Base-by-base conservation (phyloP, 306 rosid species). In the Vicia sativa region DNA sequence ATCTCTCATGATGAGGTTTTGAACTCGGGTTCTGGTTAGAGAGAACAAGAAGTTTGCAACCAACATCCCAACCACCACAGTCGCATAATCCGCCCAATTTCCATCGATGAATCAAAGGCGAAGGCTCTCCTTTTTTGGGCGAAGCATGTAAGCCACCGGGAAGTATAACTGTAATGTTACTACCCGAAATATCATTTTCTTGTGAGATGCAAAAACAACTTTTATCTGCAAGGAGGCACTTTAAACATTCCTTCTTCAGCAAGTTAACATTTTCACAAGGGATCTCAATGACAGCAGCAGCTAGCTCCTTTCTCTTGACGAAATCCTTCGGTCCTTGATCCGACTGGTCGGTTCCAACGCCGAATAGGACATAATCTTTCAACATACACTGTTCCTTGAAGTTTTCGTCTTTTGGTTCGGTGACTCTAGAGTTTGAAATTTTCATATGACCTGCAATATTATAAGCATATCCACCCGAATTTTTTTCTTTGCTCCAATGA, bases 31-130 rank as follows among this genome's bases (percentile, higher is more conserved):
- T 75, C 58, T 77, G 68, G 58, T 86, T 91, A 34, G 88, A 85
- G 49, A 93, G 88, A 72, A 90, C 86, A 50, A 65, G 87, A 59
- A 93, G 76, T 76, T 90, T 88, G 92, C 98, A 93, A 37, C 91
- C 98, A 65, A 86, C 75, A 70, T 93, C 98, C 98, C 97, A 93
- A 66, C 98, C 98, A 48, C 97, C 98, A 79, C 98, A 90, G 73
- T 93, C 98, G 71, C 98, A 93, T 9, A 52, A 62, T 49, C 97
- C 98, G 5, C 88, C 93, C 1, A 89, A 70, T 77, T 80, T 86
- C 98, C 97, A 93, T 55, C 98, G 73, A 10, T 72, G 56, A 73
- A 90, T 80, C 83, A 93, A 73, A 12, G 97, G 80, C 0, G 98
- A 90, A 45, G 93, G 96, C 62, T 82, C 80, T 72, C 98, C 97